Evolutionary conservation across 2,329 filamentous ascomycete species (phyloP).

Genomic region (Diplodia mutila): DNA sequence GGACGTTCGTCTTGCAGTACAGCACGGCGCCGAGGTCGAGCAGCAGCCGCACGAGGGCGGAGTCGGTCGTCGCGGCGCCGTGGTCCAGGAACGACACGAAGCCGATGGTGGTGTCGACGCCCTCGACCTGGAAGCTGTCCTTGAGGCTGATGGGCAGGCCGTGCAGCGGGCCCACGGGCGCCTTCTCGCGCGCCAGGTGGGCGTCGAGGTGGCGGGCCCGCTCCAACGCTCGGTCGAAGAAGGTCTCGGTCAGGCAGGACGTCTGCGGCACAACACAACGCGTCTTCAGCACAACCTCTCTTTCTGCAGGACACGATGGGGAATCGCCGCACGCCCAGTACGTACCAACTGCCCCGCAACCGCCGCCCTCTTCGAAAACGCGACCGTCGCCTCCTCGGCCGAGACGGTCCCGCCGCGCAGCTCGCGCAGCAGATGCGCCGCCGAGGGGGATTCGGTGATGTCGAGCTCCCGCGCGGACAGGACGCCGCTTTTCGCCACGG

Average conservation of each 20-base stretch:
- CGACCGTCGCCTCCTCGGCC: constrained; percentile 52
- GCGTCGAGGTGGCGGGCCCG: constrained; percentile 37
- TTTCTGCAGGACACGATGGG: neutral
- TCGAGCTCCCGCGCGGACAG: constrained; percentile 38
- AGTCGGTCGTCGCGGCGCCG: constrained; percentile 28
- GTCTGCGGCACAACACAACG: no score
- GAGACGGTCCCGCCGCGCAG: constrained; percentile 34
- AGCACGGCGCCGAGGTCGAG: constrained; percentile 53
- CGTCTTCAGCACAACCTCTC: neutral
- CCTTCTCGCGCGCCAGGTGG: constrained; percentile 40
- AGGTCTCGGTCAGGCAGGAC: constrained; percentile 47
- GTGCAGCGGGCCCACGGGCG: constrained; percentile 49
- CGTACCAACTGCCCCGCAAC: constrained; percentile 59
- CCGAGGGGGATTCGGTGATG: constrained; percentile 43
- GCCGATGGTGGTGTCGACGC: constrained; percentile 52
- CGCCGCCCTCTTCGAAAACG: constrained; percentile 58
- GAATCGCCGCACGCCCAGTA: no score
- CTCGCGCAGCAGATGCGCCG: constrained; percentile 36
- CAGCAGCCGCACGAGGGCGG: constrained; percentile 41
- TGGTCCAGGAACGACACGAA: constrained; percentile 50
- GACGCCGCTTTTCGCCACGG: constrained; percentile 32
- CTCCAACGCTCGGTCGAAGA: constrained; percentile 42
- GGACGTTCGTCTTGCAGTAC: constrained; percentile 58
- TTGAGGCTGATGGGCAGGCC: constrained; percentile 57
- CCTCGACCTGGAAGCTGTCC: constrained; percentile 56